Percentiles rank a stretch among this genome's conserved stretches.
Conservation (phyloP, 1,284 basidiomycete genomes). For the Cryptococcus sp. region DNA sequence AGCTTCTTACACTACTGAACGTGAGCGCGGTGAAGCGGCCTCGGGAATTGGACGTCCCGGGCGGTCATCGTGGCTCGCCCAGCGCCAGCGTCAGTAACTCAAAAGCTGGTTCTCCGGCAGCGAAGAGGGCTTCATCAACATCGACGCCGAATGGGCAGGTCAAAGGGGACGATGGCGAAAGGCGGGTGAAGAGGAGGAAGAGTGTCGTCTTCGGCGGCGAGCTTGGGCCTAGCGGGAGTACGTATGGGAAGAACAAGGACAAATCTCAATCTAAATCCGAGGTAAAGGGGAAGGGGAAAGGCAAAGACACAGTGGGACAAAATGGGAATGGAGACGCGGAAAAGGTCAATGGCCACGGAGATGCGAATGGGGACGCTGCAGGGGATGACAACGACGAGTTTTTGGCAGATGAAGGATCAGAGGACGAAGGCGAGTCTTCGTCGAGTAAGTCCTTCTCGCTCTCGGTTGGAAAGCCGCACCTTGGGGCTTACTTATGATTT, state of each 20-base stretch:
- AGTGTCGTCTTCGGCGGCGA: conserved; percentile 49
- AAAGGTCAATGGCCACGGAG: conserved; percentile 9
- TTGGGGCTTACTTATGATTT: neutral
- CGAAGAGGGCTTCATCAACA: neutral
- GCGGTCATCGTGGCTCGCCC: conserved; percentile 58
- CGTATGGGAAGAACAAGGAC: conserved; percentile 24
- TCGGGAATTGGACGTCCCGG: conserved; percentile 51
- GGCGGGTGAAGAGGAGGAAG: conserved; percentile 35
- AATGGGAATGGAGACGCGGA: conserved; percentile 20
- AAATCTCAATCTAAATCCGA: neutral
- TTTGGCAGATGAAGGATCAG: conserved; percentile 21
- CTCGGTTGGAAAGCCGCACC: neutral
- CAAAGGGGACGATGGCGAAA: neutral
- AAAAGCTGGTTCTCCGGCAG: neutral
- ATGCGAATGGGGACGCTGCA: conserved; percentile 15
- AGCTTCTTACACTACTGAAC: conserved; percentile 89
- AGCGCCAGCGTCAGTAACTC: conserved; percentile 8
- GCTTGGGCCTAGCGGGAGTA: conserved; percentile 51
- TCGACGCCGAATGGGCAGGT: neutral
- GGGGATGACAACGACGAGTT: conserved; percentile 12
- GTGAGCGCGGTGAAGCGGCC: conserved; percentile 72
- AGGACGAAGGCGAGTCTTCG: conserved; percentile 26
- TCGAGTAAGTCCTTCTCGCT: conserved; percentile 9
- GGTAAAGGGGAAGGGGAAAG: conserved; percentile 16
- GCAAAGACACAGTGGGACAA: conserved; percentile 17